Evolutionary conservation across 768 basidiomycete species (phyloP), one percentile per base, ranked within the genome.

Genomic region (Mycena metata): DNA sequence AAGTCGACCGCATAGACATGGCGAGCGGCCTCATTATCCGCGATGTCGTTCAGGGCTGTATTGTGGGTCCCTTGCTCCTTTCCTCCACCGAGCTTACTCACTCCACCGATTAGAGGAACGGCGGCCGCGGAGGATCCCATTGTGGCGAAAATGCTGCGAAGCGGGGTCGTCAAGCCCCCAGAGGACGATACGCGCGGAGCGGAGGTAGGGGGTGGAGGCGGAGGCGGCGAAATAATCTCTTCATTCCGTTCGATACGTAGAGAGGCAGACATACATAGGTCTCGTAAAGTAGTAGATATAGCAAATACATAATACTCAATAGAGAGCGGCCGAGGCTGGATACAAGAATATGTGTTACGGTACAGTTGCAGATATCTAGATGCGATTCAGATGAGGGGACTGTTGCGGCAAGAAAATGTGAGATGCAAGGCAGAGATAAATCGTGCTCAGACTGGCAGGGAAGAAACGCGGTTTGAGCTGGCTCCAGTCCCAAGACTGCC

Each of bases 1-100:
- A 87, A 10, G 80, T 97, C 57, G 90, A 92, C 70, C 94, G 96
- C 79, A 84, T 98, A 65, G 94, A 96, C 66, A 83, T 93, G 65
- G 80, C 87, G 6, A 91, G 89, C 51, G 93, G 96, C 9, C 77
- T 79, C n/a, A 86, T 97, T 41, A 84, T 98, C 79, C 82, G 85
- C 50, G 88, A 90, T 9, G 91, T 89, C 52, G 91, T 89, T 17
- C 81, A n/a, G 78, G 62, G 76, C 80, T 10, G 81, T 93, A 24
- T 72, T 92, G 93, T 95, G 72, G 74, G 91, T 83, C 46, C 41
- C 26, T 58, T 36, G 67, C 46, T 46, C 42, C 42, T 33, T 46
- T 36, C 49, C n/a, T 39, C 30, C 21, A 57, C 35, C 57, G 54
- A 42, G 41, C 26, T 42, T 19, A 60, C 23, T 56, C 72, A 62